Evolutionary conservation across 768 basidiomycete species (phyloP), one percentile per base, ranked within the genome.

Genomic region (Rickenella mellea): DNA sequence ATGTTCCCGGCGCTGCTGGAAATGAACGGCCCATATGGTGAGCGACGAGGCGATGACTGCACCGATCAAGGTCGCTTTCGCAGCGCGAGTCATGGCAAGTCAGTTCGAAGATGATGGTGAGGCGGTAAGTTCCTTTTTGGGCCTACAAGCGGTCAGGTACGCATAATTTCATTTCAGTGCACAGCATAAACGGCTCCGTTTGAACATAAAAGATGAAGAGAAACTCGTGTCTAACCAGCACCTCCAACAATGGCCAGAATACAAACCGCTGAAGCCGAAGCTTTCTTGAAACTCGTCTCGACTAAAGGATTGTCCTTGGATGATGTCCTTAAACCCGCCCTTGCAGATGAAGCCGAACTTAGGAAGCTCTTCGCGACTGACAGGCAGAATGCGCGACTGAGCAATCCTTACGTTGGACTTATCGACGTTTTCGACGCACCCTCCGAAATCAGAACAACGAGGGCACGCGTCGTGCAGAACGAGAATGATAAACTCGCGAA

Each of bases 1-100:
- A 43, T 81, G 80, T 61, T 97, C 91, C 53, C 78, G 74, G 12
- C 71, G 65, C 56, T 97, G 92, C 42, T 92, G 76, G 53, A 72
- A 83, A 58, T 97, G 93, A 24, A 97, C 92, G 15, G 78, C 87
- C 78, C 81, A 94, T 59, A 97, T 76, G 21, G 83, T 86, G 27
- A 82, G 60, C 2, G 71, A 69, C 10, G 85, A 78, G 39, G 83
- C 53, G 6, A 71, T 51, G 39, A 86, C 59, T 4, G 92, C 79
- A 20, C 70, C 72, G 26, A 67, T 63, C n/a, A 96, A 70, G 1
- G 89, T 87, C 30, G 71, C 63, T 60, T 84, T 89, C 15, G 92
- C 86, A 46, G 68, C 64, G 54, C 76, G 62, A 36, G 19, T 36
- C 33, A 36, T 36, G 3, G 15, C 10, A 11, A 14, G 12, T 19